phyloP scores from a whole-genome alignment of 148 eudicot species.

The Polygonum aviculare region DNA sequence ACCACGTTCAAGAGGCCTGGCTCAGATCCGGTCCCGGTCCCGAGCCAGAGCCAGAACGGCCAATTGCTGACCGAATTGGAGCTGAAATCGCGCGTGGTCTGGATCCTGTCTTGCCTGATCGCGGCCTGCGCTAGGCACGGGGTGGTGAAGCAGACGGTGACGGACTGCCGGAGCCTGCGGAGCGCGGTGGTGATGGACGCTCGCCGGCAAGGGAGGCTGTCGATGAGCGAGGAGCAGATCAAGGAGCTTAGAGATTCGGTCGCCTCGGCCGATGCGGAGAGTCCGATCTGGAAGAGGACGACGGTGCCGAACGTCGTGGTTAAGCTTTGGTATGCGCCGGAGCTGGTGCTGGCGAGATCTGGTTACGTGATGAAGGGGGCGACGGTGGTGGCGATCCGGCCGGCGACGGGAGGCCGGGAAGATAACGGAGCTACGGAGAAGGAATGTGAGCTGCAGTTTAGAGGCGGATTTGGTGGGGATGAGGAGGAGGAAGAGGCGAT shows the following conservation, averaged over 20 bases:
- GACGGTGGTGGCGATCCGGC: conserved; percentile 48
- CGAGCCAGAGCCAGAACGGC: background rate
- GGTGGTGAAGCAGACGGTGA: conserved; percentile 35
- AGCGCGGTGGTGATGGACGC: conserved; percentile 36
- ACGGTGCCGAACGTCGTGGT: conserved; percentile 31
- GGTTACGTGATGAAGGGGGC: conserved; percentile 60
- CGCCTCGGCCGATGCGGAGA: conserved; percentile 7
- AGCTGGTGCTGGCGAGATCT: conserved; percentile 35
- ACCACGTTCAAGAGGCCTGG: conserved; percentile 16
- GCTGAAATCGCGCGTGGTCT: conserved; percentile 46
- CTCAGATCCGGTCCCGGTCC: background rate
- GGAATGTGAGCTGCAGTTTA: conserved; percentile 12
- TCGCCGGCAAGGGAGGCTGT: conserved; percentile 45
- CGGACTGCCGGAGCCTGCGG: conserved; percentile 19
- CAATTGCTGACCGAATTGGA: conserved; percentile 27
- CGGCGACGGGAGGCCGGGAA: conserved; percentile 10
- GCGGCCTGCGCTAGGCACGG: conserved; percentile 59
- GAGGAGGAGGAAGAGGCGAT: conserved; percentile 21
- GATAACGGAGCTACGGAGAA: background rate
- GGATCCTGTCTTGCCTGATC: conserved; percentile 59
- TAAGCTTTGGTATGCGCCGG: conserved; percentile 51
- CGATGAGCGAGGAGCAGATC: conserved; percentile 38
- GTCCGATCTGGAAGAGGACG: conserved; percentile 16
- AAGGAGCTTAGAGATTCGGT: conserved; percentile 25
- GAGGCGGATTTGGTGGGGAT: conserved; percentile 22